A percentile compares a stretch with the other conserved stretches of the same genome.
Evolutionary conservation across 805 yeast genomes (phyloP).

Genomic region (Myxozyma sirexii): DNA sequence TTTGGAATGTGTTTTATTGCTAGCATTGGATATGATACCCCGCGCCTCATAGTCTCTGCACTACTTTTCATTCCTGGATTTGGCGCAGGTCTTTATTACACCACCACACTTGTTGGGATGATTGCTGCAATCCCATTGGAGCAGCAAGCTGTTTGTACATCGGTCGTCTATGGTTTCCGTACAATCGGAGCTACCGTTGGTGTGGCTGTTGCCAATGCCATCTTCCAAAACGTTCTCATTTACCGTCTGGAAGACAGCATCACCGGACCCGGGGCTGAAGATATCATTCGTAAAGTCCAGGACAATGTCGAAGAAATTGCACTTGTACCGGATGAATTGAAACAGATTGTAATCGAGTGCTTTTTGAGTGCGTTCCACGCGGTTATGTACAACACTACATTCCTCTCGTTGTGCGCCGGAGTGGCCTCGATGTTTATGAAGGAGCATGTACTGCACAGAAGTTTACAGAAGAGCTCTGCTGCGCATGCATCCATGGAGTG

Average conservation of each 20-base stretch:
- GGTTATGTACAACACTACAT: slow-evolving; percentile 26
- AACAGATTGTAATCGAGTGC: slow-evolving; percentile 17
- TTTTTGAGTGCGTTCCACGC: slow-evolving; percentile 27
- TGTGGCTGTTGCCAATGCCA: slow-evolving; percentile 62
- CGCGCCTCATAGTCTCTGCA: slow-evolving; percentile 45
- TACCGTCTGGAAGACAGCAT: slow-evolving; percentile 32
- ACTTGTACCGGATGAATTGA: slow-evolving; percentile 18
- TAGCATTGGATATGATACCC: slow-evolving; percentile 29
- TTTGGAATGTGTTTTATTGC: slow-evolving; percentile 51
- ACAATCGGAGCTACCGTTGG: slow-evolving; percentile 84
- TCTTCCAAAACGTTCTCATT: slow-evolving; percentile 52
- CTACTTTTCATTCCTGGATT: slow-evolving; percentile 56
- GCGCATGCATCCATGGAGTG: slow-evolving; percentile 1
- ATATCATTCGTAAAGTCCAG: slow-evolving; percentile 26
- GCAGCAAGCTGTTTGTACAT: slow-evolving; percentile 81
- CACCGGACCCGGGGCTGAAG: slow-evolving; percentile 32
- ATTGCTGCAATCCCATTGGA: slow-evolving; percentile 70
- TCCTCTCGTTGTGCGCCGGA: slow-evolving; percentile 26
- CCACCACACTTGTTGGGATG: slow-evolving; percentile 71
- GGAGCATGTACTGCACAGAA: slow-evolving; percentile 28
- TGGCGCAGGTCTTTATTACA: slow-evolving; percentile 67
- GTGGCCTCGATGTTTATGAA: slow-evolving; percentile 27
- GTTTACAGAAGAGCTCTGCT: slow-evolving; percentile 4
- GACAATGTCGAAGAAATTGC: slow-evolving; percentile 27
- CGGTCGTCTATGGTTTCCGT: slow-evolving; percentile 85